Base-by-base conservation (phyloP, 1,139 yeast genomes). In the Blastobotrys buckinghamii region DNA sequence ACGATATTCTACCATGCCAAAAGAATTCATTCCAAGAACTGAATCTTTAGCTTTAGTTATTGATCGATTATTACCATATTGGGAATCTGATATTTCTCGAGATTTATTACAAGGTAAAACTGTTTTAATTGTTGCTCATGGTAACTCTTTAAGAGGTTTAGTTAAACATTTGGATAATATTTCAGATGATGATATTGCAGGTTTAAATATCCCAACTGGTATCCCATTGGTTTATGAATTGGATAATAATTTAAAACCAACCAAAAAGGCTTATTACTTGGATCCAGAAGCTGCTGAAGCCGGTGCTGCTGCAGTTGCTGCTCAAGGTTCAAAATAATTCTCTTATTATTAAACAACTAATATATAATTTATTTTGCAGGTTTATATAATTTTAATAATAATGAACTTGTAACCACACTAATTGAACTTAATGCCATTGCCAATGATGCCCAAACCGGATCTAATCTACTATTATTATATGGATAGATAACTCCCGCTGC, bases 201-300 rank as follows among this genome's bases (percentile, higher is more conserved):
- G 84, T 58, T 82, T 90, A 71, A 90, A 90, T 82, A 88, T 90
- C 69, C 97, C 97, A 73, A 92, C 98, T 63, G 98, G 97, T 79
- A 92, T 90, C 61, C 98, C 98, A 69, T 82, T 92, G 75, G 97
- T 92, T 56, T 92, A 87, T 76, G 97, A 90, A 76, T 83, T 92
- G 68, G 97, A 90, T 70, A 84, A 79, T 54, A 68, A 78, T 66
- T 84, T 90, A 75, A 81, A 81, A 74, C 97, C 97, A 74, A 77
- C 83, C 68, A 89, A 89, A 82, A 87, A 90, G 59, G 84, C 95
- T 62, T 87, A 89, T 79, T 90, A 90, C 82, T 84, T 90, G 75
- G 97, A 90, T 76, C 97, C 97, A 64, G 97, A 88, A 77, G 97
- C 97, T 67, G 97, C 97, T 68, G 96, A 89, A 58, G 97, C 97